A percentile compares a stretch with the other conserved stretches of the same genome.
Conservation (phyloP, 805 yeast species). For the Wickerhamiella musiphila region DNA sequence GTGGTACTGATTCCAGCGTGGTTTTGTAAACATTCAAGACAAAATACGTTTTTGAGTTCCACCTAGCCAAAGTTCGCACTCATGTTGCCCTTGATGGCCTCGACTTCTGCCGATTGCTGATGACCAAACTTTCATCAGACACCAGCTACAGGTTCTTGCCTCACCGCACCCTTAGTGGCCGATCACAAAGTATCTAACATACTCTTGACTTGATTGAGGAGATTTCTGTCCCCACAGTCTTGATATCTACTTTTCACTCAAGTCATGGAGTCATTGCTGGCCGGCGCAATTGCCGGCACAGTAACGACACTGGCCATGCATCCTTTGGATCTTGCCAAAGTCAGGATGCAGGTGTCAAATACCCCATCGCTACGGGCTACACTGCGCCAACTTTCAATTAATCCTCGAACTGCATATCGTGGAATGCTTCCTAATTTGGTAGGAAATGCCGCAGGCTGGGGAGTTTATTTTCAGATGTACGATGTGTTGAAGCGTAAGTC, state of each 20-base stretch:
- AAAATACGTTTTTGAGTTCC: too few species aligned
- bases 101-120: too few species aligned
- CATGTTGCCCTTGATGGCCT: too few species aligned
- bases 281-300: constrained; percentile 32
- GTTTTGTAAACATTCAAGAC: too few species aligned
- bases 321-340: constrained; percentile 75
- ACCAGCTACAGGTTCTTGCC: too few species aligned
- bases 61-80: too few species aligned
- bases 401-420: constrained; percentile 33
- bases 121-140: too few species aligned
- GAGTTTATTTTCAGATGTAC: constrained; percentile 66
- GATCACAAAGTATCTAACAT: too few species aligned
- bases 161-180: too few species aligned
- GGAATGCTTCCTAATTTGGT: constrained; percentile 66
- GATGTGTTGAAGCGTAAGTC: constrained; percentile 1
- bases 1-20: too few species aligned
- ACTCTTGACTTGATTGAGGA: too few species aligned
- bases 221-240: too few species aligned
- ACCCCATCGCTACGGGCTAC: constrained; percentile 5
- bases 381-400: constrained; percentile 4
- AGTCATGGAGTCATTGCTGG: constrained; percentile 4
- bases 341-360: constrained; percentile 54
- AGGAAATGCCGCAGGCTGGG: constrained; percentile 85
- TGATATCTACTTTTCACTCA: not conserved
- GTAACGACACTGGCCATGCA: constrained; percentile 67